A percentile compares a stretch with the other conserved stretches of the same genome.
phyloP scores from a whole-genome alignment of 257 asterid species.

The Nicotiana attenuata region DNA sequence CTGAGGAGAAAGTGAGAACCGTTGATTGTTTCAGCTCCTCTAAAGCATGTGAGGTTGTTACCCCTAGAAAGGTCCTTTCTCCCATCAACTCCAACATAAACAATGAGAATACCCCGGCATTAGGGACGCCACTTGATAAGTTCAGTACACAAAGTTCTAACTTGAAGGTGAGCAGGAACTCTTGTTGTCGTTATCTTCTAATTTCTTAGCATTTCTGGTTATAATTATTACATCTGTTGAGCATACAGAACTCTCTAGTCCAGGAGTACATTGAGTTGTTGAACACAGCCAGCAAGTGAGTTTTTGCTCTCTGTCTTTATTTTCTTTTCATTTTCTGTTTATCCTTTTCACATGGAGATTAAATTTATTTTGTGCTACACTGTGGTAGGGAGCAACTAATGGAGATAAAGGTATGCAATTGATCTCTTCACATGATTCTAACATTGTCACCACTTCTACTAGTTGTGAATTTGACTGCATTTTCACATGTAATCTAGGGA shows the following conservation, averaged over 20 bases:
- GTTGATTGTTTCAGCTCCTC: neutral
- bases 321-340: neutral
- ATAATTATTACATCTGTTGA: conserved; percentile 15
- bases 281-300: conserved; percentile 73
- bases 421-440: neutral
- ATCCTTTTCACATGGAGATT: neutral
- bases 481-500: conserved; percentile 40
- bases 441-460: neutral
- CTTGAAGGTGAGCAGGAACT: conserved; percentile 50
- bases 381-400: conserved; percentile 62
- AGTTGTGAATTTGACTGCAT: neutral
- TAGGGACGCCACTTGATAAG: conserved; percentile 63
- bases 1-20: conserved; percentile 16
- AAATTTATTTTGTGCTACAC: neutral
- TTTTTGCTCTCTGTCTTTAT: neutral
- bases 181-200: neutral
- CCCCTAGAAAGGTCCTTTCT: conserved; percentile 50
- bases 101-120: conserved; percentile 12
- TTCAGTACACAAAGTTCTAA: conserved; percentile 48
- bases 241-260: conserved; percentile 58
- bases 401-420: conserved; percentile 52
- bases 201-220: neutral
- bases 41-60: conserved; percentile 22
- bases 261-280: conserved; percentile 69
- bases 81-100: conserved; percentile 46